Base-by-base conservation (phyloP, 192 early-diverging fungal species). In the Spizellomyces sp. region DNA sequence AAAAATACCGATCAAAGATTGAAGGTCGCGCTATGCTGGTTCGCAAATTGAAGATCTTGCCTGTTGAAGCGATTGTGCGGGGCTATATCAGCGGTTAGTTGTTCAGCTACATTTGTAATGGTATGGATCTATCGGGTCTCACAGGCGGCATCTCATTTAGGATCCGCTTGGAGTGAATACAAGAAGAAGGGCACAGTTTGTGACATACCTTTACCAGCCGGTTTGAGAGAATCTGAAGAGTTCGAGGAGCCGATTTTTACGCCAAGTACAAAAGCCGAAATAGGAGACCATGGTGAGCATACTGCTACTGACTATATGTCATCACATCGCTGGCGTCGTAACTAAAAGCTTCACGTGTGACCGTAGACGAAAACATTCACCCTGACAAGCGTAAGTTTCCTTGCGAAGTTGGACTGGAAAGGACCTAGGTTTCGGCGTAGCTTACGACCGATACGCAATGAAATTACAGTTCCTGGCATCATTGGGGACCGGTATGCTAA, bases 221-320 rank as follows among this genome's bases (percentile, higher is more conserved):
- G 90, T 6, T 76, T 99, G 64, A 77, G 86, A 48, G 94, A 98
- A 77, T 93, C 91, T 64, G 82, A 96, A 75, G 90, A 90, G 70
- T 89, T 99, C 48, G 87, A 83, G 5, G 72, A 84, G 60, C 86
- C 94, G 8, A 76, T 99, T 41, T 99, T 95, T 76, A 99, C 98
- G 21, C 98, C 98, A 36, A 95, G 93, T 78, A 99, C 98, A 54
- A 99, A 99, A 85, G 98, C 98, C 45, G 98, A 99, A 65, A 89
- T 96, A 74, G 98, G 98, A 41, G 93, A 94, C 60, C 98, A 99
- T 65, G 94, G 27, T 36, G 27, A 36, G 27, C 27, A 36, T 36
- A 36, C 89, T 91, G 27, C 27, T 36, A 36, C 27, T 2, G 27
- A 36, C 27, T 36, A 36, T 36, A 36, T 2, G 27, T 36, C 27